Base-by-base conservation (phyloP, 805 yeast genomes). In the Cyberlindnera xylosilytica region DNA sequence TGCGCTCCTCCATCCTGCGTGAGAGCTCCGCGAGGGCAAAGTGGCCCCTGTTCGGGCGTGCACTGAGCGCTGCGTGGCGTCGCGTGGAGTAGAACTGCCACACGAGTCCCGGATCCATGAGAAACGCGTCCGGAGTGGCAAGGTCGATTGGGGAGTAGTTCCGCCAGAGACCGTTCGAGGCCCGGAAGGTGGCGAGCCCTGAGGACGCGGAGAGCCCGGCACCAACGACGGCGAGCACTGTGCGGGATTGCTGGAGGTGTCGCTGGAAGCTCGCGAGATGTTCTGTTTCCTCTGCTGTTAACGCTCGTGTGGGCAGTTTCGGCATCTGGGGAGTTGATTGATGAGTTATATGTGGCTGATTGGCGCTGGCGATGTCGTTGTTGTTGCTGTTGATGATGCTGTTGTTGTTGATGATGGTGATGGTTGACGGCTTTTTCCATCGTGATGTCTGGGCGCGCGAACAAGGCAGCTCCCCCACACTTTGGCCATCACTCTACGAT, bases 111-210 rank as follows among this genome's bases (percentile, higher is more conserved):
- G 97, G 96, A 57, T 88, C 90, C 16, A 70, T 68, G 45, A 80
- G 76, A 60, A 89, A 88, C 5, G 96, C 96, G 57, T 88, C 96
- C 1, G 95, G 96, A 0, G 96, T 88, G 7, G 96, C 96, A 34
- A 89, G 68, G 56, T 88, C 96, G 34, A 86, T 81, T 52, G 89
- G 79, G 39, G 83, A 83, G 64, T 78, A 83, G 47, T 78, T 78
- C 46, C 78, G 72, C 96, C 96, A 88, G 22, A 82, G 65, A 0
- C 93, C 91, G 38, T 81, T 80, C 1, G 81, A 62, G 8, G 87
- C 87, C 38, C 88, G 66, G 56, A 81, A 84, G 0, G 91, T 82
- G 4, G 86, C 78, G 13, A 88, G 65, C 0, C 96, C 96, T 1
- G 91, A 82, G 1, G 83, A 68, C 0, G 79, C 89, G 3, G 90